Evolutionary conservation across 2,329 filamentous ascomycete genomes (phyloP).

Genomic region (Trichoderma afroharzianum): DNA sequence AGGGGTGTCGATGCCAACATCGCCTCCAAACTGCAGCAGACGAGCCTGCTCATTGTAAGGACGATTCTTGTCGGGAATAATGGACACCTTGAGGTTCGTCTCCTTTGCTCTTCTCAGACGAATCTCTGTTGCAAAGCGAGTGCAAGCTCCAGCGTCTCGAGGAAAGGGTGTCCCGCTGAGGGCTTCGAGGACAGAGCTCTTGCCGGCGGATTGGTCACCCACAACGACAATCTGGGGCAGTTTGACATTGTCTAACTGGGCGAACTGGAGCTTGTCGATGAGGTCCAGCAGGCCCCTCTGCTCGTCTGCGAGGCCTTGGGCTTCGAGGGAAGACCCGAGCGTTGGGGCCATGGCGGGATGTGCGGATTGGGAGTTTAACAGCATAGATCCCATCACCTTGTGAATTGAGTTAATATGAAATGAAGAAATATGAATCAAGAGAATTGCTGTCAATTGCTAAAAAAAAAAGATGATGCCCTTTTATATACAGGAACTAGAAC

Average conservation of each 20-base stretch:
- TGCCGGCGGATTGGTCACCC: constrained; percentile 61
- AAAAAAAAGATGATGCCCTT: neutral
- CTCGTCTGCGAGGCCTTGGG: constrained; percentile 49
- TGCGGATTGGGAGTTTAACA: neutral
- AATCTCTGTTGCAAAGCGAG: constrained; percentile 59
- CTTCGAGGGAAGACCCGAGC: constrained; percentile 47
- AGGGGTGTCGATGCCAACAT: constrained; percentile 41
- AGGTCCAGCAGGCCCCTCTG: constrained; percentile 56
- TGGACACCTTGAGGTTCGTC: constrained; percentile 45
- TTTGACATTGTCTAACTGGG: constrained; percentile 49
- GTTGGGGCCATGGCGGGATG: constrained; percentile 34
- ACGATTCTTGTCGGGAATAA: constrained; percentile 52
- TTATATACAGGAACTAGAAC: neutral
- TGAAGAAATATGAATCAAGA: neutral
- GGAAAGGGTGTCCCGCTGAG: constrained; percentile 61
- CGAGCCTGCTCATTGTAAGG: constrained; percentile 44
- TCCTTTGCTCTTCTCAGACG: constrained; percentile 48
- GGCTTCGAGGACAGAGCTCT: constrained; percentile 62
- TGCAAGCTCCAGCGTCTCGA: constrained; percentile 57
- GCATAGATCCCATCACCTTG: constrained; percentile 20
- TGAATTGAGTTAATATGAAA: neutral
- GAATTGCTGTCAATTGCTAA: neutral
- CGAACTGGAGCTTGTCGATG: constrained; percentile 52
- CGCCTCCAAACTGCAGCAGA: constrained; percentile 47
- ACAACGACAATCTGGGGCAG: constrained; percentile 62